These are phyloP conservation scores for Plantago major DNA, from an alignment of 257 asterid species.

Conservation along the genomic window DNA sequence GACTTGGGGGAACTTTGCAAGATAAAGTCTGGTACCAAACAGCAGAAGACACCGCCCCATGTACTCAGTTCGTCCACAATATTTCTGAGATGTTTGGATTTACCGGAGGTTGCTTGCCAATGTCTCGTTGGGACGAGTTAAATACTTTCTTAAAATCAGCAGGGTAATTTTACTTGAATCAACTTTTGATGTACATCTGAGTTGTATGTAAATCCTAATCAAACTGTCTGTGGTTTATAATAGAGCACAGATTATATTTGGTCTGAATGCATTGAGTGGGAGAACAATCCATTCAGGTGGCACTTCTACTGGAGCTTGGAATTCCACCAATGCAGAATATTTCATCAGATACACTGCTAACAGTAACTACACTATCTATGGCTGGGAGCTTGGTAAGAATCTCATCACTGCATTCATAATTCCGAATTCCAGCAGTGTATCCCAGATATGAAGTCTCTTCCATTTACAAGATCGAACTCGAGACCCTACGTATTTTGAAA, in stretches of 20 bases:
- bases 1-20: slow-evolving; percentile 92
- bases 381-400: slow-evolving; percentile 91
- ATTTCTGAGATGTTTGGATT: slow-evolving; percentile 57
- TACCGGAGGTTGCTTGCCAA: slow-evolving; percentile 66
- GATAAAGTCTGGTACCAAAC: slow-evolving; percentile 65
- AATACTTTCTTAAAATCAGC: slow-evolving; percentile 52
- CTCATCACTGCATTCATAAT: neutral
- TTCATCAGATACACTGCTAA: slow-evolving; percentile 58
- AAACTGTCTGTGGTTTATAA: slow-evolving; percentile 2
- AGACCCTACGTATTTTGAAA: neutral
- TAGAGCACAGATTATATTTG: slow-evolving; percentile 70
- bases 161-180: slow-evolving; percentile 41
- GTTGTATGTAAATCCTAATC: neutral
- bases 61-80: slow-evolving; percentile 38
- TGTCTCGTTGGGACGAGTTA: slow-evolving; percentile 81
- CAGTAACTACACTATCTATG: slow-evolving; percentile 44
- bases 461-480: no score
- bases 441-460: neutral
- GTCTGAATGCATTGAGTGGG: slow-evolving; percentile 72
- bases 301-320: slow-evolving; percentile 58
- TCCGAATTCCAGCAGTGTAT: neutral
- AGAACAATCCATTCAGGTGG: slow-evolving; percentile 41
- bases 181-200: neutral
- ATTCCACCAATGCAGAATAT: slow-evolving; percentile 64
- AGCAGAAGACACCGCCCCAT: slow-evolving; percentile 31